These are phyloP conservation scores for Dryas alaskensis DNA, from an alignment of 306 rosid species.

Conservation along the genomic window DNA sequence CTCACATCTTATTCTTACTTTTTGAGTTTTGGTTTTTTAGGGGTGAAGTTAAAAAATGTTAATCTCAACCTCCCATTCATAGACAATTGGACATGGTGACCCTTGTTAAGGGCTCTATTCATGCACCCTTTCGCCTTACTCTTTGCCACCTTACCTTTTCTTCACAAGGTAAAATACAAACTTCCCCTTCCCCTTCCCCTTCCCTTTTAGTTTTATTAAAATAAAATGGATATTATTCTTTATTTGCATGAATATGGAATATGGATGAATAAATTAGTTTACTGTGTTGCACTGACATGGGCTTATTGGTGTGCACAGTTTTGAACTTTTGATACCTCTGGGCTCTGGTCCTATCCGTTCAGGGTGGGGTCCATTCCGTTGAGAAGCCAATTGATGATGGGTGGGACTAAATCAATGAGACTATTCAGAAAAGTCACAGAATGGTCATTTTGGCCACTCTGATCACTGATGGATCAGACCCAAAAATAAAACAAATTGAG, in stretches of 20 bases:
- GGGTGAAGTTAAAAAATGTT: background rate
- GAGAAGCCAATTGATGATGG: slow-evolving; percentile 22
- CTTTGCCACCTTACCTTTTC: slow-evolving; percentile 40
- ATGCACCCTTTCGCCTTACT: slow-evolving; percentile 33
- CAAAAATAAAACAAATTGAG: background rate
- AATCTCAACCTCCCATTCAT: background rate
- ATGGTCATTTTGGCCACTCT: slow-evolving; percentile 17
- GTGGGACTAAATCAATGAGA: slow-evolving; percentile 26
- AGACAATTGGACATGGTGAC: too few relatives aligned
- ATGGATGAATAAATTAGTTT: background rate
- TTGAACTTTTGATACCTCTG: background rate
- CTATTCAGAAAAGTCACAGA: background rate
- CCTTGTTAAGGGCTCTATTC: too few relatives aligned
- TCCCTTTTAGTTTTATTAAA: background rate
- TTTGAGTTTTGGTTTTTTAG: background rate
- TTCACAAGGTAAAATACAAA: slow-evolving; percentile 24
- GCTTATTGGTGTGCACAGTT: background rate
- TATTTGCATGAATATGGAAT: too few relatives aligned
- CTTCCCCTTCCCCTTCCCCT: too few relatives aligned
- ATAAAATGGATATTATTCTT: background rate
- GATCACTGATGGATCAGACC: too few relatives aligned
- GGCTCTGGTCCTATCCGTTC: slow-evolving; percentile 26
- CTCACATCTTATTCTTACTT: background rate
- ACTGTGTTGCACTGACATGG: background rate
- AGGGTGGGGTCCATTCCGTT: slow-evolving; percentile 55